Conservation (phyloP, 352 stramenopile genomes). For the Pythium plurisporium region DNA sequence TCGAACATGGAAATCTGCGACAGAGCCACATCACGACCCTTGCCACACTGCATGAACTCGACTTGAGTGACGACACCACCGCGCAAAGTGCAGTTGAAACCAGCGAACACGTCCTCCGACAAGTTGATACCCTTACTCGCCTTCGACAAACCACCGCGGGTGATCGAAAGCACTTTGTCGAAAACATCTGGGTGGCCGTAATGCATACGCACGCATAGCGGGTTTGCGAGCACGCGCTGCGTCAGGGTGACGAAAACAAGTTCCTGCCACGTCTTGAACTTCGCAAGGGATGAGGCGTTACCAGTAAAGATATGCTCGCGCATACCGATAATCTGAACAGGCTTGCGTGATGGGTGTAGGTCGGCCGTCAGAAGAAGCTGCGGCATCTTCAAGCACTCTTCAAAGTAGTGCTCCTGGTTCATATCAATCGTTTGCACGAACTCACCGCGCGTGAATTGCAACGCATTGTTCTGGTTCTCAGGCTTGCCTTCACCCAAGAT, state of each 20-base stretch:
- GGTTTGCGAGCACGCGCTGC: constrained; percentile 77
- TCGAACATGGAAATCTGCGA: constrained; percentile 89
- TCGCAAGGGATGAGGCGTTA: constrained; percentile 76
- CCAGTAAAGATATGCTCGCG: constrained; percentile 88
- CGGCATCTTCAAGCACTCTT: constrained; percentile 85
- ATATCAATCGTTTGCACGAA: constrained; percentile 90
- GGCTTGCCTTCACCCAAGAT: constrained; percentile 86
- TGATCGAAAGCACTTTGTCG: constrained; percentile 85
- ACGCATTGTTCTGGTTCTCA: constrained; percentile 86
- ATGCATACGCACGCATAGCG: constrained; percentile 77
- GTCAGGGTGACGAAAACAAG: constrained; percentile 85
- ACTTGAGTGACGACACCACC: constrained; percentile 78
- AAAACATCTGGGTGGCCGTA: constrained; percentile 88
- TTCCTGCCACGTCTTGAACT: constrained; percentile 87
- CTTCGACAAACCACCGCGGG: constrained; percentile 78
- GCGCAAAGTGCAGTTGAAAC: constrained; percentile 80
- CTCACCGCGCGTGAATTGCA: constrained; percentile 83
- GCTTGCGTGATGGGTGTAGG: constrained; percentile 33
- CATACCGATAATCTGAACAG: constrained; percentile 86
- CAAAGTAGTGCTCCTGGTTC: constrained; percentile 89
- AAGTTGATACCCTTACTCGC: constrained; percentile 86
- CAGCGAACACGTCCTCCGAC: constrained; percentile 88
- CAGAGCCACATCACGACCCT: constrained; percentile 82
- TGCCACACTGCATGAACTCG: constrained; percentile 88
- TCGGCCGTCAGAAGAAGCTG: constrained; percentile 79